Evolutionary conservation across 129 eudicot species (phyloP).

Genomic region (Centaurea solstitialis): DNA sequence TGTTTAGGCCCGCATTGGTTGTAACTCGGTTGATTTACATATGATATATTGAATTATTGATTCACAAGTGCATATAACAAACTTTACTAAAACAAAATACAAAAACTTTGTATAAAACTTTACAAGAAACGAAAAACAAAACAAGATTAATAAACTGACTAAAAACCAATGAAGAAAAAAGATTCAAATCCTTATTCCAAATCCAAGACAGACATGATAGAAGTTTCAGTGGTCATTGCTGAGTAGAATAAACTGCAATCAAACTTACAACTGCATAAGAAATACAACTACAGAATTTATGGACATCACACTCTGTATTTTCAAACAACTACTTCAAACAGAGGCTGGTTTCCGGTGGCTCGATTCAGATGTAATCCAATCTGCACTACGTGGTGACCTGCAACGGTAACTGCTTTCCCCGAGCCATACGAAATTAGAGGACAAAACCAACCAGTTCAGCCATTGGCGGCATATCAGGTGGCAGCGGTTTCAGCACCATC

Average conservation of each 20-base stretch:
- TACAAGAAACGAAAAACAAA: background rate
- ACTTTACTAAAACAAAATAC: too few relatives aligned
- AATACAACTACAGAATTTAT: background rate
- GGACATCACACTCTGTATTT: background rate
- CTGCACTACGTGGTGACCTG: background rate
- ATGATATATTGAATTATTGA: too few relatives aligned
- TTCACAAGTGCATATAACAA: too few relatives aligned
- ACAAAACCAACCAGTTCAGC: background rate
- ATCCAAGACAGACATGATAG: background rate
- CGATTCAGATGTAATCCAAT: background rate
- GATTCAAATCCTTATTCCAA: background rate
- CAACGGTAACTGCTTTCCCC: background rate
- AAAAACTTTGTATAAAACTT: too few relatives aligned
- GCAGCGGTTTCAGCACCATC: constrained; percentile 80
- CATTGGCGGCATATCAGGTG: constrained; percentile 23
- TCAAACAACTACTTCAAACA: background rate
- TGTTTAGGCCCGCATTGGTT: too few relatives aligned
- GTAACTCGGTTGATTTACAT: too few relatives aligned
- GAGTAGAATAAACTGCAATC: background rate
- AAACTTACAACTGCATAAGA: background rate
- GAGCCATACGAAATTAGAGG: background rate
- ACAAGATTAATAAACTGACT: background rate
- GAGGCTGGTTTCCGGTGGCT: background rate
- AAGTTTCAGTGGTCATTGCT: background rate
- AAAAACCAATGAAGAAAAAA: background rate